These are phyloP conservation scores for Lactarius akahatsu DNA, from an alignment of 768 basidiomycete genomes.

Conservation along the genomic window DNA sequence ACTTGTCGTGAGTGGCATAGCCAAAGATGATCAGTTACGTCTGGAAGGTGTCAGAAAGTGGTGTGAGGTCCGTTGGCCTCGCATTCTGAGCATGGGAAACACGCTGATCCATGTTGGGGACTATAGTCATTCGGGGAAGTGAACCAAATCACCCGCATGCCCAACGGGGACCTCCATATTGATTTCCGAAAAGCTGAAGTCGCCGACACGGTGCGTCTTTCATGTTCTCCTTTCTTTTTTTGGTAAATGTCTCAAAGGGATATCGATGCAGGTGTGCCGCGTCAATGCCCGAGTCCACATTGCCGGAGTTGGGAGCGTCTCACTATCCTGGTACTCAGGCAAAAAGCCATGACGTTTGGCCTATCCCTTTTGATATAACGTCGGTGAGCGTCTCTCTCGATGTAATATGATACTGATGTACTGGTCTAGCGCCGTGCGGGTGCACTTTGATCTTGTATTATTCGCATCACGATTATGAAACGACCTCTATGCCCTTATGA, in stretches of 20 bases:
- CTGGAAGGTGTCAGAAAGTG: constrained; percentile 69
- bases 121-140: constrained; percentile 61
- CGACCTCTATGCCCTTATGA: constrained; percentile 28
- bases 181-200: constrained; percentile 74
- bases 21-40: constrained; percentile 55
- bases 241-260: constrained; percentile 25
- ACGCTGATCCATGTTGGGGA: constrained; percentile 19
- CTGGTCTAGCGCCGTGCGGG: constrained; percentile 15
- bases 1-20: constrained; percentile 69
- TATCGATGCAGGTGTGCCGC: constrained; percentile 61
- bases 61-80: constrained; percentile 60
- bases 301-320: constrained; percentile 72
- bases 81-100: constrained; percentile 24
- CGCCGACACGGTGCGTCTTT: constrained; percentile 66
- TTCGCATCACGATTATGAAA: constrained; percentile 25
- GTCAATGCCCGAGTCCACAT: constrained; percentile 74
- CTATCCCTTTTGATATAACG: constrained; percentile 3
- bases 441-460: constrained; percentile 21
- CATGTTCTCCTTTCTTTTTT: background rate
- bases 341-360: constrained; percentile 39
- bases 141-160: constrained; percentile 67
- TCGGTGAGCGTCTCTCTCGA: background rate
- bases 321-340: constrained; percentile 71
- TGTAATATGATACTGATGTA: background rate
- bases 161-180: constrained; percentile 76